Percentiles rank a stretch among this genome's conserved stretches.
These are phyloP conservation scores for Cutaneotrichosporon mucoides DNA, from an alignment of 1,284 basidiomycete genomes.

Conservation along the genomic window DNA sequence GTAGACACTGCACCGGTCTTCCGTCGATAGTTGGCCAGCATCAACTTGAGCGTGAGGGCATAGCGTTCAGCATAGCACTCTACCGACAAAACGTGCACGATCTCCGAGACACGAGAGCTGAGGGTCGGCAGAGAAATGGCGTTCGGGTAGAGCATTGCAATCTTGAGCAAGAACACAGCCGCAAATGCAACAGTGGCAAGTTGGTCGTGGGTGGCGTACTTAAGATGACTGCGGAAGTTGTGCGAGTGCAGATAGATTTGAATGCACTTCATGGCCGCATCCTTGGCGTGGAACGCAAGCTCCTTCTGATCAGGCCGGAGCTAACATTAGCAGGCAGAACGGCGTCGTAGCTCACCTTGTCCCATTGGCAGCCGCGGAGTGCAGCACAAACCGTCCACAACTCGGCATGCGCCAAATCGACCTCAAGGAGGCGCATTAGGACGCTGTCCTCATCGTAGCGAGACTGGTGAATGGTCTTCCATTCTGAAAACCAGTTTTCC, in stretches of 20 bases:
- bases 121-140: slow-evolving; percentile 35
- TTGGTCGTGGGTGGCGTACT: slow-evolving; percentile 81
- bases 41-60: slow-evolving; percentile 79
- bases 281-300: slow-evolving; percentile 88
- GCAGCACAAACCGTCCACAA: slow-evolving; percentile 91
- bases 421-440: slow-evolving; percentile 75
- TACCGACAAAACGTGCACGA: slow-evolving; percentile 42
- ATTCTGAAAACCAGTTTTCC: slow-evolving; percentile 74
- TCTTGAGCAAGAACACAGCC: slow-evolving; percentile 85
- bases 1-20: slow-evolving; percentile 69
- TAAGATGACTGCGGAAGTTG: slow-evolving; percentile 41
- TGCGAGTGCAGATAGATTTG: slow-evolving; percentile 43
- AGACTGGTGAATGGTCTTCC: slow-evolving; percentile 72
- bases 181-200: slow-evolving; percentile 89
- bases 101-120: slow-evolving; percentile 40
- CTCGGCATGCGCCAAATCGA: slow-evolving; percentile 85
- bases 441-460: slow-evolving; percentile 67
- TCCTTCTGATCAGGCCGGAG: slow-evolving; percentile 78
- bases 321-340: slow-evolving; percentile 10
- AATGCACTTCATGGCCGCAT: slow-evolving; percentile 79
- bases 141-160: slow-evolving; percentile 45
- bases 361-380: slow-evolving; percentile 82
- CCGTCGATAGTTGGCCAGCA: slow-evolving; percentile 80
- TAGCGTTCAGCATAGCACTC: slow-evolving; percentile 58
- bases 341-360: slow-evolving; percentile 63